Percentiles rank a stretch among this genome's conserved stretches.
Evolutionary conservation across 331 rosid genomes (phyloP).

Genomic region (Malus hybrid): DNA sequence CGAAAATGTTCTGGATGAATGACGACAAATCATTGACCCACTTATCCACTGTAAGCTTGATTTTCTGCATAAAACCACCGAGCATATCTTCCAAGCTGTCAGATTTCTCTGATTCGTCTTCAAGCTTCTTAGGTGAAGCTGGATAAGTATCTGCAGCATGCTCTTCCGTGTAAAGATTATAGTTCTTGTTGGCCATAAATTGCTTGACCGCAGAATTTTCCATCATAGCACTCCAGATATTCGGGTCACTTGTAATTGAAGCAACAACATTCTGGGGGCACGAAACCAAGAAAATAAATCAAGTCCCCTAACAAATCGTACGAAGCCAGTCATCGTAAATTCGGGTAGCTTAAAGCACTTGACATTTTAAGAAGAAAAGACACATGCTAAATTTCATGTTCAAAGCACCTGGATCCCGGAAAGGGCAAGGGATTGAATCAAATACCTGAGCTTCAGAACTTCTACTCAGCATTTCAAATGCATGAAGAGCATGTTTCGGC

Average conservation of each 20-base stretch:
- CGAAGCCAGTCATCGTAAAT: background rate
- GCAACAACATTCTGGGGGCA: conserved; percentile 66
- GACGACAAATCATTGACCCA: conserved; percentile 38
- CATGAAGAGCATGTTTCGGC: conserved; percentile 57
- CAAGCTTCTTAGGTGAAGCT: conserved; percentile 8
- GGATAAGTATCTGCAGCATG: conserved; percentile 16
- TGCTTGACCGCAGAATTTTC: conserved; percentile 42
- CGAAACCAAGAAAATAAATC: conserved; percentile 2
- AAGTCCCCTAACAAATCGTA: background rate
- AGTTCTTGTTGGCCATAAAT: conserved; percentile 37
- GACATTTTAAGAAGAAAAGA: background rate
- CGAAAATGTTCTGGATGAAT: conserved; percentile 47
- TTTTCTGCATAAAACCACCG: conserved; percentile 21
- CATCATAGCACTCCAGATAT: conserved; percentile 68
- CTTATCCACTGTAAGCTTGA: conserved; percentile 31
- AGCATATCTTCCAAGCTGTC: background rate
- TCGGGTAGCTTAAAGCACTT: too few species aligned
- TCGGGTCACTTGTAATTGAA: conserved; percentile 56
- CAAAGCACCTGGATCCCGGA: background rate
- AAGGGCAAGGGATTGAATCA: background rate
- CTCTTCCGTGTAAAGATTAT: conserved; percentile 1
- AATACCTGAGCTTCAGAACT: conserved; percentile 70
- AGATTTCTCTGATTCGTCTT: conserved; percentile 7
- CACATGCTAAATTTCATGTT: background rate
- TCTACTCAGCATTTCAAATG: conserved; percentile 50